Evolutionary conservation across 805 yeast species (phyloP), one percentile per base, ranked within the genome.

Genomic region (Myxozyma geophila): DNA sequence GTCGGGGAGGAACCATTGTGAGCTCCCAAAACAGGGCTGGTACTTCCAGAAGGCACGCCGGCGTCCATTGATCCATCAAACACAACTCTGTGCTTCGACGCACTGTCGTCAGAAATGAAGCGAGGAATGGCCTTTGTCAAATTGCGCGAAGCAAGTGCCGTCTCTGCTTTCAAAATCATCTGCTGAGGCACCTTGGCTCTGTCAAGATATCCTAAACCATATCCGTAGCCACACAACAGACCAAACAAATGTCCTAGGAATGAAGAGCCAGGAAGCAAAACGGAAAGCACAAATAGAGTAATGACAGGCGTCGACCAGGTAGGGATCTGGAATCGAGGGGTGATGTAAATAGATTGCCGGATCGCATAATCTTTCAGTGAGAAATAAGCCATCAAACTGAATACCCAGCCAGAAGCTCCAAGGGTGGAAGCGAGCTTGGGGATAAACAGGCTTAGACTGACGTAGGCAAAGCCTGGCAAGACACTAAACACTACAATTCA

Each of bases 341-440:
- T 59, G 43, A 65, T 10, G 48, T 64, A 59, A 40, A 65, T 59
- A 6, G 68, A 9, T n/a, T 36, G 62, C 9, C 68, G 63, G 28
- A 64, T 21, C 10, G 61, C 55, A 43, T 51, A 52, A 35, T 65
- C 68, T 54, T 63, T 65, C 12, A 65, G 61, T 1, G 68, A 60
- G 23, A 65, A 65, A 41, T 65, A 65, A 13, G 68, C 66, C 67
- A 65, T 63, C 21, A 65, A 43, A 15, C 68, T 59, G 54, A 65
- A 65, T 13, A 65, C 64, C 68, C 68, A 65, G n/a, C 68, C 68
- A 15, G 56, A 43, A 13, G 68, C 65, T 3, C 68, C 68, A n/a
- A 64, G 63, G 6, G 63, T 59, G 9, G 55, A 21, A 7, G 56
- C 46, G 2, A 15, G 28, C 8, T 54, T 47, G 9, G 53, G 15